phyloP scores from a whole-genome alignment of 768 basidiomycete species.

The Mrakia hoshinonis region DNA sequence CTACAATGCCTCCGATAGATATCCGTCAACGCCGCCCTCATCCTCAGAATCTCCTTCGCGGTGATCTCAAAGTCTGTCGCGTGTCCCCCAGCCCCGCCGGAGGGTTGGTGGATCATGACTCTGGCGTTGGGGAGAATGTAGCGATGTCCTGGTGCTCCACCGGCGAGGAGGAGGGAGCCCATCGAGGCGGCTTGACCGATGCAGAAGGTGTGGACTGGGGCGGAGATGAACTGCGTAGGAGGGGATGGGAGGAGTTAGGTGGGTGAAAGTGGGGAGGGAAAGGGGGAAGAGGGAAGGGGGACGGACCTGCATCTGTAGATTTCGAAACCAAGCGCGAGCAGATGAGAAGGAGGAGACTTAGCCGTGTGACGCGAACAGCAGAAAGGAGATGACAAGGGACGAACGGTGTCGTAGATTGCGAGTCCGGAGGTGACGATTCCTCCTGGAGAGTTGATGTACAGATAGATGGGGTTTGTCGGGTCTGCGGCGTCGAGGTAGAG shows the following conservation, averaged over 20 bases:
- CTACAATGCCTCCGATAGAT: conserved; percentile 84
- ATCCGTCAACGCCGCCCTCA: conserved; percentile 68
- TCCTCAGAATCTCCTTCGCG: conserved; percentile 87
- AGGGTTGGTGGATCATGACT: conserved; percentile 99
- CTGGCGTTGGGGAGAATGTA: conserved; percentile 87
- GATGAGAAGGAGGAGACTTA: too few species aligned
- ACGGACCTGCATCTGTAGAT: conserved; percentile 59
- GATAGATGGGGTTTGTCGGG: conserved; percentile 81
- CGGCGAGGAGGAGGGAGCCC: conserved; percentile 86
- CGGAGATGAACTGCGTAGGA: conserved; percentile 70
- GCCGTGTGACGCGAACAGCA: neutral
- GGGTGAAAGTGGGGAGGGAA: neutral
- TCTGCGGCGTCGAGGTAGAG: conserved; percentile 96
- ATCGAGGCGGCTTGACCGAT: conserved; percentile 91
- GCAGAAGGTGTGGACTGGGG: conserved; percentile 93
- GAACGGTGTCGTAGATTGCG: conserved; percentile 93
- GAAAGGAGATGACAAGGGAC: conserved; percentile 31
- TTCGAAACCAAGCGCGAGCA: too few species aligned
- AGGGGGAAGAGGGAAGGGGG: neutral
- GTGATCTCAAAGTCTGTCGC: conserved; percentile 97
- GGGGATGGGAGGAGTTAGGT: neutral
- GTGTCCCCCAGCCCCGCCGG: conserved; percentile 89
- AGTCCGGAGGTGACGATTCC: conserved; percentile 92
- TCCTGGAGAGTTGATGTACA: conserved; percentile 95
- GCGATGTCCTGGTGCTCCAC: conserved; percentile 81